Percentiles rank a stretch among this genome's conserved stretches.
Evolutionary conservation across 352 stramenopile species (phyloP).

Genomic region (Phytophthora meadii): DNA sequence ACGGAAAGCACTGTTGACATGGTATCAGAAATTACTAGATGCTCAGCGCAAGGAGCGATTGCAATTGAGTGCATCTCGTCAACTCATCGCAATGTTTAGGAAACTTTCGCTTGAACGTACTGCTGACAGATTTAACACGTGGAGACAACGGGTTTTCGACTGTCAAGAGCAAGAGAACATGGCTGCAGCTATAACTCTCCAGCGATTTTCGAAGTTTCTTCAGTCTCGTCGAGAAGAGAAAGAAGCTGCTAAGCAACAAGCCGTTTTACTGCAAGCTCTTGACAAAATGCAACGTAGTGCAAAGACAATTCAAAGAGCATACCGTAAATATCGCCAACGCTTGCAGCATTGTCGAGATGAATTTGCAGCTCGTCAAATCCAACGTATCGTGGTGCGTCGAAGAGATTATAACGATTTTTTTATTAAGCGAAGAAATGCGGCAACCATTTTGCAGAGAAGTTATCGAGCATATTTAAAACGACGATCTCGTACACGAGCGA

Average conservation of each 20-base stretch:
- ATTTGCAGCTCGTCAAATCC: constrained; percentile 31
- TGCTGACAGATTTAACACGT: constrained; percentile 24
- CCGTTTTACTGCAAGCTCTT: constrained; percentile 25
- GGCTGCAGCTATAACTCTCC: constrained; percentile 47
- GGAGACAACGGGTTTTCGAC: constrained; percentile 24
- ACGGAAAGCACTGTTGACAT: constrained; percentile 37
- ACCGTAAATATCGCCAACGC: constrained; percentile 24
- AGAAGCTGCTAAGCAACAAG: constrained; percentile 9
- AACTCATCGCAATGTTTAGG: constrained; percentile 40
- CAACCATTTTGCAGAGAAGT: constrained; percentile 31
- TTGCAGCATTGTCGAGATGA: constrained; percentile 16
- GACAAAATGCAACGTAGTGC: constrained; percentile 28
- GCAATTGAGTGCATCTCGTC: constrained; percentile 34
- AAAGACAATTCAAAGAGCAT: constrained; percentile 46
- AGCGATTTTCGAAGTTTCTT: constrained; percentile 25
- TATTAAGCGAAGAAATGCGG: constrained; percentile 19
- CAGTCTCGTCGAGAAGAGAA: constrained; percentile 7
- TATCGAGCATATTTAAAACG: constrained; percentile 14
- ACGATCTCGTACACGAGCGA: constrained; percentile 3
- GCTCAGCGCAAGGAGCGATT: constrained; percentile 30
- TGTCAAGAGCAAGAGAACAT: constrained; percentile 35
- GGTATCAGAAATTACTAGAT: constrained; percentile 37
- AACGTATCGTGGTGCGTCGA: constrained; percentile 30
- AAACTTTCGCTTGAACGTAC: constrained; percentile 21
- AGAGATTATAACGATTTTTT: constrained; percentile 12